Evolutionary conservation across 331 rosid genomes (phyloP).

Genomic region (Pyrus hybrid): DNA sequence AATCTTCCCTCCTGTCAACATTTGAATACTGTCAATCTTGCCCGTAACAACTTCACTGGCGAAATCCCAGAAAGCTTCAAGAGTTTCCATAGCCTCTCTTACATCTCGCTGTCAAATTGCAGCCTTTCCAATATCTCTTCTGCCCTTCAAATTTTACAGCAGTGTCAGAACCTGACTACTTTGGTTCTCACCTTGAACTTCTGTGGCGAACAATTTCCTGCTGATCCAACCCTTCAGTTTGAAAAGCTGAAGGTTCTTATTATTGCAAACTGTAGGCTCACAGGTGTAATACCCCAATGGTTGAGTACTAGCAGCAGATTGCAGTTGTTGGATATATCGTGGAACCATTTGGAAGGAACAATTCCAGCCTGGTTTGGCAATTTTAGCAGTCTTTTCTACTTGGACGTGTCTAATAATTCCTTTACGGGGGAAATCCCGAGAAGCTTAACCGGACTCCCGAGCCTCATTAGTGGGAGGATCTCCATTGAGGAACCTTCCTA

Average conservation of each 20-base stretch:
- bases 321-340: slow-evolving; percentile 28
- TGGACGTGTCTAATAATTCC: slow-evolving; percentile 27
- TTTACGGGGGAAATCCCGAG: slow-evolving; percentile 23
- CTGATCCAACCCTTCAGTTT: slow-evolving; percentile 8
- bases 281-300: slow-evolving; percentile 24
- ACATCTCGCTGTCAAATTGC: slow-evolving; percentile 17
- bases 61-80: slow-evolving; percentile 20
- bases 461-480: slow-evolving; percentile 8
- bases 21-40: slow-evolving; percentile 1
- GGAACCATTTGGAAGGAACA: slow-evolving; percentile 15
- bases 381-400: slow-evolving; percentile 13
- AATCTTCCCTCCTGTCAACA: slow-evolving; percentile 19
- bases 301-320: slow-evolving; percentile 1
- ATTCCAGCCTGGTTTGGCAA: slow-evolving; percentile 23
- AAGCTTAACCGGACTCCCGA: slow-evolving; percentile 3
- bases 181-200: slow-evolving; percentile 22
- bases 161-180: slow-evolving; percentile 14
- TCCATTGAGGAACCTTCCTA: too few relatives aligned
- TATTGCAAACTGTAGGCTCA: slow-evolving; percentile 19
- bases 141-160: slow-evolving; percentile 9
- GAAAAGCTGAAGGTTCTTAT: slow-evolving; percentile 10
- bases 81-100: slow-evolving; percentile 6
- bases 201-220: slow-evolving; percentile 17
- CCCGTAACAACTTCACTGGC: slow-evolving; percentile 3
- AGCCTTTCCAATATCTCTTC: slow-evolving; percentile 7